Evolutionary conservation across 2,329 filamentous ascomycete genomes (phyloP), one percentile per base, ranked within the genome.

Genomic region (Fusarium equiseti): DNA sequence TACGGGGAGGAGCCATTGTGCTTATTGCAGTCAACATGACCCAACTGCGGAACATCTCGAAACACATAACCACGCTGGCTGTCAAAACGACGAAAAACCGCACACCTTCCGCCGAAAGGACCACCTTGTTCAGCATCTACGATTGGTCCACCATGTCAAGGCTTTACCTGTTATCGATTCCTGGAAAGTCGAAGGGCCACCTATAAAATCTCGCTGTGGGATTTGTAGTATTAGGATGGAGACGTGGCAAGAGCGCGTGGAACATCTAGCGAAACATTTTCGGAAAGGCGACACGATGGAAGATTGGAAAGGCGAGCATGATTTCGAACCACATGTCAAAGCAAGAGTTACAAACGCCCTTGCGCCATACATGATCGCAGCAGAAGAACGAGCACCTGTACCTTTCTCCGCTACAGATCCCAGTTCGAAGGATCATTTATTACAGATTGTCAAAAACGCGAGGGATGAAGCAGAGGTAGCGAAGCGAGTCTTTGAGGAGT

Each of bases 141-240:
- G 75, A 18, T 67, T 74, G 6, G 70, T 76, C 3, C 77, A 79
- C 48, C 74, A 74, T n/a, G 27, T 74, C 13, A 83, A 84, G 77
- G 77, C 7, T 40, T 74, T 51, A 73, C 79, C 66, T 79, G 83
- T 82, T 78, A 87, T 63, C 74, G 78, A 76, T 10, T 49, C 62
- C 13, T 79, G 78, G 78, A 78, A 76, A 45, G 61, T 72, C 8
- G 64, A 74, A 18, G 66, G 70, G 1, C 67, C 71, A 3, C 52
- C 70, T 0, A 59, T 79, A 4, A 48, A 56, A 3, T 79, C 77
- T 3, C 73, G 78, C 2, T 79, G 78, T 20, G 78, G 78, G 1
- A 77, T 79, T 40, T 79, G 78, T 32, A 68, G 68, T 15, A 48
- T 66, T 9, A 43, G 49, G 1, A 65, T 79, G 50, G 35, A 61